Base-by-base conservation (phyloP, 2,329 filamentous ascomycete genomes). In the Aspergillus aculeatus region DNA sequence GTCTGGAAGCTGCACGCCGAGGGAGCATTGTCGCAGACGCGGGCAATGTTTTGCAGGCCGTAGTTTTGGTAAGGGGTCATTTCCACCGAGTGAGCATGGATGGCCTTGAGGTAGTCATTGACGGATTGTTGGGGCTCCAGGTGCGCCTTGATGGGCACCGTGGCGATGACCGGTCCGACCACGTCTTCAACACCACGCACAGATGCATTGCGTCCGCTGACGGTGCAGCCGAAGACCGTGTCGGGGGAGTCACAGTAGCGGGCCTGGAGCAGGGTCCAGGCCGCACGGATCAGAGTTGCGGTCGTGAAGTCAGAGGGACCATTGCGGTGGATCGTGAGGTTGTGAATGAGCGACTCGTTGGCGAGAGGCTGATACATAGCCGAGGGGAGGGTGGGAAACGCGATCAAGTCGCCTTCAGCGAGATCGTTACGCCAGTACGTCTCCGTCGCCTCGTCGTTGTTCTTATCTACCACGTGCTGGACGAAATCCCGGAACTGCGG, bases 11-110 rank as follows among this genome's bases (percentile, higher is more conserved):
- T 68, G 60, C 76, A 78, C 21, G 75, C 76, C 9, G 67, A 63
- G 6, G 69, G 67, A 5, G 72, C 69, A 47, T 75, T 72, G 1
- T 79, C 72, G 61, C 81, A 82, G 12, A 84, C 69, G 14, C 77
- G 75, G 14, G 84, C 81, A 59, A 80, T 80, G 52, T 77, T 73
- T 50, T 78, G 77, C 6, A 80, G 55, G 3, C 77, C 78, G 7
- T 83, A 80, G 68, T 89, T 84, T 72, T 89, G 83, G 65, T 85
- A 81, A 0, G 84, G 81, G 2, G 86, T 85, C 57, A 83, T 80
- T 4, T 77, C 73, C 0, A 83, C 75, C 0, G 80, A 81, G 56
- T 82, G 79, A 21, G 81, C 72, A 44, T 87, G 84, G 3, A 87
- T 77, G 2, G 74, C 69, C 50, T 81, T 77, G 3, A 88, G 73